Evolutionary conservation across 2,329 filamentous ascomycete genomes (phyloP).

Genomic region (Rutstroemia sp.): DNA sequence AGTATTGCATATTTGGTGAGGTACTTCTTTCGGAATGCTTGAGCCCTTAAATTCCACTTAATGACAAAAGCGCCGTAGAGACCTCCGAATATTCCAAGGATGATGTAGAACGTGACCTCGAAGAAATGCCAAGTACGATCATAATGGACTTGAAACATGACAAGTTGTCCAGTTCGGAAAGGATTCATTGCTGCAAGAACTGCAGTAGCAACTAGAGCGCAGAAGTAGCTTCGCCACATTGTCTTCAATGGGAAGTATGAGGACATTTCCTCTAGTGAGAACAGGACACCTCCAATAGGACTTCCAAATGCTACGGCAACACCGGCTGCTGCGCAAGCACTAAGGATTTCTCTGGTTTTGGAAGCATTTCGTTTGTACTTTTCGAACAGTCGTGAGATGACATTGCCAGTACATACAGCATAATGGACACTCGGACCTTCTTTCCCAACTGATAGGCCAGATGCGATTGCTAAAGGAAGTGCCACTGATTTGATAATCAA

Average conservation of each 20-base stretch:
- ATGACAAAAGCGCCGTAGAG: constrained; percentile 96
- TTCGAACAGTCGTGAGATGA: constrained; percentile 85
- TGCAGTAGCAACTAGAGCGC: constrained; percentile 87
- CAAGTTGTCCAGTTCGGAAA: constrained; percentile 90
- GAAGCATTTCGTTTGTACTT: constrained; percentile 90
- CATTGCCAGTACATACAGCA: constrained; percentile 93
- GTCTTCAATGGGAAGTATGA: constrained; percentile 95
- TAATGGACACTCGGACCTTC: constrained; percentile 99
- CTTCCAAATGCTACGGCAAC: constrained; percentile 96
- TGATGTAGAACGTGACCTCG: constrained; percentile 84
- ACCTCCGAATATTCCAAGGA: constrained; percentile 88
- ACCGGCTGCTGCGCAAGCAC: constrained; percentile 87
- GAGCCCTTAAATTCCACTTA: constrained; percentile 89
- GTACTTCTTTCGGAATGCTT: constrained; percentile 92
- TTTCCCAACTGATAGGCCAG: constrained; percentile 89
- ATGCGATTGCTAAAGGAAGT: constrained; percentile 85
- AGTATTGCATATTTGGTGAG: constrained; percentile 75
- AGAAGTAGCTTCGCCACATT: constrained; percentile 97
- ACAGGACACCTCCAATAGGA: constrained; percentile 92
- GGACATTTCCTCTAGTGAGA: constrained; percentile 97
- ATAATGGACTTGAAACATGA: constrained; percentile 98
- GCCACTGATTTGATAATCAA: constrained; percentile 90
- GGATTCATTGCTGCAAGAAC: constrained; percentile 95
- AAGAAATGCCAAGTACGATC: constrained; percentile 98
- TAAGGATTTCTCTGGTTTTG: constrained; percentile 91